Evolutionary conservation across 2,329 filamentous ascomycete genomes (phyloP), one percentile per base, ranked within the genome.

Genomic region (Penicillium sp.): DNA sequence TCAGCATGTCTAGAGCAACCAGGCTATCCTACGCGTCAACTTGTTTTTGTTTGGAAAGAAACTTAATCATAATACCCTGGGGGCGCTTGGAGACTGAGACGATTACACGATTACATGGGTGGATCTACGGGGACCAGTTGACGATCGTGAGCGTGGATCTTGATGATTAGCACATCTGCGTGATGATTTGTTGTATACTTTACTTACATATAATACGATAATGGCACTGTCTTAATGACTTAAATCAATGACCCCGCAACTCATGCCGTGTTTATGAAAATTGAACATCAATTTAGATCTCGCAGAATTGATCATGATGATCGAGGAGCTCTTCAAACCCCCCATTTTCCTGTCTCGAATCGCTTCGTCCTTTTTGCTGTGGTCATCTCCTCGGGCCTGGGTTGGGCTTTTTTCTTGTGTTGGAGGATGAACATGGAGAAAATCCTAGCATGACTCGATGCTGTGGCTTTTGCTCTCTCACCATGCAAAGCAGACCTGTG

Each of bases 371-470:
- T 21, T 21, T 75, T 81, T 33, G 77, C 73, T 0, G 83, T 86
- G 41, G 87, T 84, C 84, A 86, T 86, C 26, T 72, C 70, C 10
- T 73, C 72, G 0, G 83, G 81, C 48, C 78, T 74, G 38, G 86
- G 24, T 67, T 16, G 69, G 69, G 72, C 3, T 78, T 81, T 78
- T 48, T n/a, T 45, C 21, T 10, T 18, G 70, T 69, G 54, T 67
- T 59, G 10, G 59, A 57, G 28, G 4, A 26, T 16, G 15, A 7
- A 34, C 4, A 8, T 3, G 28, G 9, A 29, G 18, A 44, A 6
- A 8, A 54, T 54, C 39, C 47, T 26, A 65, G 60, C 58, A 23
- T 58, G 39, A 8, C 31, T 47, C 36, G 82, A 66, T 23, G 79
- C 77, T 9, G 77, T 65, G 51, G 10, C 77, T 77, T 46, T 6